Conservation (phyloP, 805 yeast genomes). For the Candida nitratophila region DNA sequence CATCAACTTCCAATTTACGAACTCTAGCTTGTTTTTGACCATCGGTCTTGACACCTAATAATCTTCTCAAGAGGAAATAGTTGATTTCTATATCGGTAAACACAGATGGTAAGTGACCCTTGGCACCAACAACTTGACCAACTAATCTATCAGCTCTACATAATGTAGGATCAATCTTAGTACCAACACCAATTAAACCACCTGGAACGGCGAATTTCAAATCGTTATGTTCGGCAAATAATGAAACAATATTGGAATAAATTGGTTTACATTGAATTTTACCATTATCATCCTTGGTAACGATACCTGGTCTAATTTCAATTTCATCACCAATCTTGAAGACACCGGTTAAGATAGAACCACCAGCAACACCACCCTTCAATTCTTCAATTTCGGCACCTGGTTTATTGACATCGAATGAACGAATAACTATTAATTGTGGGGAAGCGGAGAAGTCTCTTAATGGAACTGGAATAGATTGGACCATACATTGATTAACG, state of each 20-base stretch:
- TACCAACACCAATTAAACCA: conserved; percentile 99
- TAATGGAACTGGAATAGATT: conserved; percentile 91
- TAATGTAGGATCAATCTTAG: conserved; percentile 95
- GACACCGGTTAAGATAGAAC: conserved; percentile 95
- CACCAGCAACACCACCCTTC: conserved; percentile 99
- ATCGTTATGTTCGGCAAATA: conserved; percentile 96
- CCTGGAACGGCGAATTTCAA: conserved; percentile 99
- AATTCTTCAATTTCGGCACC: conserved; percentile 96
- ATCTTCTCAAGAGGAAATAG: conserved; percentile 91
- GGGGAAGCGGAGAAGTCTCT: conserved; percentile 95
- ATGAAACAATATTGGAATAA: conserved; percentile 85
- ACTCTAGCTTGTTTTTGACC: conserved; percentile 97
- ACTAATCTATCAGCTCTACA: conserved; percentile 99
- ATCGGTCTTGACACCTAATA: conserved; percentile 96
- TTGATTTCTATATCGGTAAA: conserved; percentile 97
- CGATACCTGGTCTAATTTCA: conserved; percentile 98
- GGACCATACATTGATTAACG: conserved; percentile 92
- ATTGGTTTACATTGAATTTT: conserved; percentile 94
- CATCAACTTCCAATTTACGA: conserved; percentile 87
- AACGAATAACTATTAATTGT: conserved; percentile 92
- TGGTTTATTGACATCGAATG: conserved; percentile 98
- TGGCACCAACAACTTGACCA: conserved; percentile 98
- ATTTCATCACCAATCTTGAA: conserved; percentile 96
- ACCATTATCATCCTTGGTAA: conserved; percentile 82
- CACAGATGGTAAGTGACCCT: conserved; percentile 90